A percentile compares a stretch with the other conserved stretches of the same genome.
Evolutionary conservation across 345 rosid species (phyloP).

Genomic region (Ceriops decandra): DNA sequence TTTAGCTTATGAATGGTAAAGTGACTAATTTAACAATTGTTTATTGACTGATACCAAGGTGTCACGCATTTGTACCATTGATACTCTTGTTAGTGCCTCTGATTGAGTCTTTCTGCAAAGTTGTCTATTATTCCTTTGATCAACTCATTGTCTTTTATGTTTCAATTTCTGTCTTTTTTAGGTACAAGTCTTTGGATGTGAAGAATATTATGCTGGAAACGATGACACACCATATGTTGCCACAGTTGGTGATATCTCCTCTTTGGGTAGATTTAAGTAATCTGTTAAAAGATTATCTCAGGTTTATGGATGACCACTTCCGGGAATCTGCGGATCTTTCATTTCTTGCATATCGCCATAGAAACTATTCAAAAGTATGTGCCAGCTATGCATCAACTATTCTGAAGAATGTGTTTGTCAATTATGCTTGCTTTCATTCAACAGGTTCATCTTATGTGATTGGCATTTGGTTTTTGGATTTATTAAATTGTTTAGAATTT

Average conservation of each 20-base stretch:
- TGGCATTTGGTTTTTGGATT: neutral
- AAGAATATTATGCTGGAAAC: constrained; percentile 97
- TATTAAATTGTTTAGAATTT: neutral
- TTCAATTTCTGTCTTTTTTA: constrained; percentile 20
- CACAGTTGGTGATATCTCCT: constrained; percentile 79
- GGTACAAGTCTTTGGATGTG: constrained; percentile 94
- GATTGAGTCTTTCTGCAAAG: too few relatives aligned
- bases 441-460: neutral
- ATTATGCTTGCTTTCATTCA: neutral
- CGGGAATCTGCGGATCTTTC: constrained; percentile 98
- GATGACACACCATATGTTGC: constrained; percentile 76
- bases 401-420: constrained; percentile 58
- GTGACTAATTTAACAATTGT: neutral
- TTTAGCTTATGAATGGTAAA: constrained; percentile 79
- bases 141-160: neutral
- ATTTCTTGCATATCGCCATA: constrained; percentile 91
- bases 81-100: neutral
- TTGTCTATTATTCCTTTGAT: too few relatives aligned
- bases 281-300: constrained; percentile 82
- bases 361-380: constrained; percentile 85
- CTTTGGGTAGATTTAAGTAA: constrained; percentile 68
- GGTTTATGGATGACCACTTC: constrained; percentile 97
- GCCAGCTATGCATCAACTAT: constrained; percentile 37
- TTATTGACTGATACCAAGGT: neutral
- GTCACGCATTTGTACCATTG: neutral